Conservation (phyloP, 2,329 filamentous ascomycete species). For the Neoarthrinium moseri region DNA sequence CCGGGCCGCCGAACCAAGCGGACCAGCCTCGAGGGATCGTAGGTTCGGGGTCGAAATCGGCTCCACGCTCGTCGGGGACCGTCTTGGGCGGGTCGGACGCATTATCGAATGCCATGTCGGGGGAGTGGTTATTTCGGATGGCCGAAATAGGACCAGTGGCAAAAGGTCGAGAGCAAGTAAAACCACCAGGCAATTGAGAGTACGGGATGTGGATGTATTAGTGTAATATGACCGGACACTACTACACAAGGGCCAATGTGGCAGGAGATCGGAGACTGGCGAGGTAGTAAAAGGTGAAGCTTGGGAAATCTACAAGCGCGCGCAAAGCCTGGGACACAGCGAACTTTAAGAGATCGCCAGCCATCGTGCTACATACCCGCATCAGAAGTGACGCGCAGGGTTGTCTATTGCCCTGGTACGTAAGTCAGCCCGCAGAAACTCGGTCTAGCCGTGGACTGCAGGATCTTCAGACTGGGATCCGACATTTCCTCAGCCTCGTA, state of each 20-base stretch:
- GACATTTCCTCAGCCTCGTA: too few relatives aligned
- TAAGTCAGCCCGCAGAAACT: not conserved
- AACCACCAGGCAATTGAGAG: too few relatives aligned
- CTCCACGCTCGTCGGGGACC: slow-evolving; percentile 44
- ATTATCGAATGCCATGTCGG: slow-evolving; percentile 18
- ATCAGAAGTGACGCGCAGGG: too few relatives aligned
- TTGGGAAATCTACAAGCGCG: too few relatives aligned
- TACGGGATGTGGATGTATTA: too few relatives aligned
- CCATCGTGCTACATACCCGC: too few relatives aligned
- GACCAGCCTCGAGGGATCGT: slow-evolving; percentile 39
- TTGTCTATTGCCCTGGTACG: too few relatives aligned
- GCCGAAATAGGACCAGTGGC: not conserved
- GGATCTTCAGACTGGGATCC: too few relatives aligned
- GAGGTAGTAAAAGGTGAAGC: too few relatives aligned
- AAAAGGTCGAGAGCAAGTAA: not conserved
- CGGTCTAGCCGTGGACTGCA: not conserved
- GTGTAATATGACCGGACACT: too few relatives aligned
- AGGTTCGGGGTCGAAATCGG: slow-evolving; percentile 50
- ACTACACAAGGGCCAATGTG: too few relatives aligned
- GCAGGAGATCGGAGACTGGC: too few relatives aligned
- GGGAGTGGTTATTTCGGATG: not conserved
- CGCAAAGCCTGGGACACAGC: not conserved
- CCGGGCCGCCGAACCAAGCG: slow-evolving; percentile 36
- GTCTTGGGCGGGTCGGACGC: slow-evolving; percentile 19
- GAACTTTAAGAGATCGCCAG: not conserved